phyloP scores from a whole-genome alignment of 306 rosid species.

The Elaeagnus macrophylla region DNA sequence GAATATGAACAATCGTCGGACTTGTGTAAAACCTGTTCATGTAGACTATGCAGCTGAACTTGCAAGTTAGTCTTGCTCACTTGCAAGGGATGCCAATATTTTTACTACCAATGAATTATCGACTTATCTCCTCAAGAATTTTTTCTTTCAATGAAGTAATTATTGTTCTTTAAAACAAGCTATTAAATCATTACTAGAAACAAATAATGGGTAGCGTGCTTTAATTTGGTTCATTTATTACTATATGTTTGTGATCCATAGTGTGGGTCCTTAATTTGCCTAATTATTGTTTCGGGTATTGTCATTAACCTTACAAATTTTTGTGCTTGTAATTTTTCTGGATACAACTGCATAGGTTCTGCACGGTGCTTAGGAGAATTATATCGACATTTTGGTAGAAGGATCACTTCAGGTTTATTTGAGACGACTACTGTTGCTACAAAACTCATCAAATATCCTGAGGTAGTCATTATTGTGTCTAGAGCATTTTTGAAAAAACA shows the following conservation, averaged over 20 bases:
- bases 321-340: constrained; percentile 1
- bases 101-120: too few relatives aligned
- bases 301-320: neutral
- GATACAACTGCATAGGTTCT: constrained; percentile 48
- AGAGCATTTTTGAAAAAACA: constrained; percentile 13
- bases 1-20: too few relatives aligned
- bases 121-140: too few relatives aligned
- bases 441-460: constrained; percentile 66
- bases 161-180: too few relatives aligned
- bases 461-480: constrained; percentile 47
- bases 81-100: too few relatives aligned
- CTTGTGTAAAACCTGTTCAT: too few relatives aligned
- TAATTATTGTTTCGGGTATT: neutral
- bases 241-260: neutral
- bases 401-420: constrained; percentile 79
- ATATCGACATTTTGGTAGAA: constrained; percentile 85
- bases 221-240: neutral
- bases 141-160: too few relatives aligned
- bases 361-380: constrained; percentile 90
- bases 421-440: constrained; percentile 77
- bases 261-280: neutral
- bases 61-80: too few relatives aligned
- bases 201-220: neutral
- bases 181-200: too few relatives aligned
- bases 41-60: too few relatives aligned